Evolutionary conservation across 495 filamentous ascomycete genomes (phyloP), one percentile per base, ranked within the genome.

Genomic region (Xylaria curta): DNA sequence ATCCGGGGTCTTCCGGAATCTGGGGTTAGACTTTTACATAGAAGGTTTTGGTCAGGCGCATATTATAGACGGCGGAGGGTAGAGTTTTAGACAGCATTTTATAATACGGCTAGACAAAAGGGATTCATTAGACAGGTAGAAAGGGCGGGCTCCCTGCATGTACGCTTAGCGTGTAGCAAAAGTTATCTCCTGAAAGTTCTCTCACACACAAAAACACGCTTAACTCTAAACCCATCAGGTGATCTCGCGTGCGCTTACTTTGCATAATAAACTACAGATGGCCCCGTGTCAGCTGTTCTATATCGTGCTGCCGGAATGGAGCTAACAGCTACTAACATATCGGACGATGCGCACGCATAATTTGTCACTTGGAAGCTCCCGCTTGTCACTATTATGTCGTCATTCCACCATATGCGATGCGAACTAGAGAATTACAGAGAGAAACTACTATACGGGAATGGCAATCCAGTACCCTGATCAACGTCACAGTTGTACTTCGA

Each of bases 141-240:
- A n/a, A 53, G 42, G 63, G 63, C 63, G 4, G 63, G 63, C 38
- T 19, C 63, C 46, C 28, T 63, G 38, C 60, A 66, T 36, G n/a
- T 28, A 24, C 8, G 53, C 2, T 7, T 66, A 36, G 44, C 36
- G 7, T 21, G 28, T 15, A 51, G 38, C 15, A 38, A 53, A 4
- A 53, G 19, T 21, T 21, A 12, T 51, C 21, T 26, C 44, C 53
- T 56, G 6, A 5, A 26, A 12, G 9, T 42, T 31, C 49, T 26
- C 21, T 26, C 21, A 4, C 4, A 12, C 51, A 2, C 12, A 56
- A 0, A 15, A 12, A 6, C 38, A 40, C 12, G 38, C 38, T 26
- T 26, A 40, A 44, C 38, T 7, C 12, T 38, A 44, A 62, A 44
- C 12, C 60, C 5, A 62, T 15, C 38, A 40, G 36, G n/a, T 28